Conservation (phyloP, 176 grass and related monocot genomes). For the Eleusine indica region DNA sequence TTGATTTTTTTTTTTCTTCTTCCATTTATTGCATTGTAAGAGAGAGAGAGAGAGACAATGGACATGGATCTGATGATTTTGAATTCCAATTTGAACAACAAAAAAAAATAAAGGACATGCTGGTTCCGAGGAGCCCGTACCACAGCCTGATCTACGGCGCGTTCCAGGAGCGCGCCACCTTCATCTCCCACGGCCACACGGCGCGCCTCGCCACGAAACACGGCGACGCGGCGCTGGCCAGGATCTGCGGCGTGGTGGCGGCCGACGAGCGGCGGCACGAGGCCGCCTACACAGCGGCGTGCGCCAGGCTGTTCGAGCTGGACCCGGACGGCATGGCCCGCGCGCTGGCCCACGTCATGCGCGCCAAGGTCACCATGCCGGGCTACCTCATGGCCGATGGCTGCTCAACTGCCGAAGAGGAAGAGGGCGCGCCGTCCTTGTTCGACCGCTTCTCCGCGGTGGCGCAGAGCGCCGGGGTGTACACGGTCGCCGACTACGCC, state of each 20-base stretch:
- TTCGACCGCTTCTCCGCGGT: slow-evolving; percentile 38
- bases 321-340: slow-evolving; percentile 39
- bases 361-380: slow-evolving; percentile 42
- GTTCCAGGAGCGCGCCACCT: slow-evolving; percentile 51
- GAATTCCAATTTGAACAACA: too few species aligned
- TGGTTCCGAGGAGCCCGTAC: slow-evolving; percentile 32
- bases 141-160: slow-evolving; percentile 40
- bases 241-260: slow-evolving; percentile 36
- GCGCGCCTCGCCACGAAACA: slow-evolving; percentile 21
- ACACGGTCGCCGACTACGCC: slow-evolving; percentile 42
- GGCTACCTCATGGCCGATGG: slow-evolving; percentile 43
- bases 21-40: too few species aligned
- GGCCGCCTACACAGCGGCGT: slow-evolving; percentile 29
- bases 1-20: too few species aligned
- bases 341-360: slow-evolving; percentile 38
- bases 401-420: background rate
- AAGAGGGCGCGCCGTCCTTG: background rate
- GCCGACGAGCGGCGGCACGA: slow-evolving; percentile 50
- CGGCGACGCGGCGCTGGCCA: slow-evolving; percentile 31
- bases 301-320: slow-evolving; percentile 38
- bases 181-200: slow-evolving; percentile 54
- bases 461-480: slow-evolving; percentile 36
- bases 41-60: too few species aligned
- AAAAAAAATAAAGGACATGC: slow-evolving; percentile 10
- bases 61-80: too few species aligned